Conservation (phyloP, 2,329 filamentous ascomycete species). For the Westerdykella sp. region DNA sequence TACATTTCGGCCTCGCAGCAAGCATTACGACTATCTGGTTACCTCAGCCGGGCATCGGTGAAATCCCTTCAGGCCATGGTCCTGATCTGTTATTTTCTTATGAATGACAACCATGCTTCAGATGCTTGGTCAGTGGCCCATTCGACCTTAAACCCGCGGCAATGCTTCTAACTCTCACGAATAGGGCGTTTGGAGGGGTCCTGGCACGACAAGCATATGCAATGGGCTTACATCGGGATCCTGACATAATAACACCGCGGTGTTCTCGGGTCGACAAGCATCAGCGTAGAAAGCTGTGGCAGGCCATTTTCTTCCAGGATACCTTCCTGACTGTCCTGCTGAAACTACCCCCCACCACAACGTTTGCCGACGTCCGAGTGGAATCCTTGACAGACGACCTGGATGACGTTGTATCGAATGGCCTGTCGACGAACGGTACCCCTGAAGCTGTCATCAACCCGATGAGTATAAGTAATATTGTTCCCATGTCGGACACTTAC, state of each 20-base stretch:
- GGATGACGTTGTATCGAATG: constrained; percentile 60
- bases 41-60: constrained; percentile 67
- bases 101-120: constrained; percentile 78
- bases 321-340: constrained; percentile 74
- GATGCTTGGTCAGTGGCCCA: constrained; percentile 56
- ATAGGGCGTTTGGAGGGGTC: constrained; percentile 64
- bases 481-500: constrained; percentile 35
- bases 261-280: constrained; percentile 68
- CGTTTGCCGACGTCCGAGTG: constrained; percentile 71
- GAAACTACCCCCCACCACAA: constrained; percentile 69
- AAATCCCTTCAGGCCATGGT: constrained; percentile 75
- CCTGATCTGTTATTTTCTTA: constrained; percentile 74
- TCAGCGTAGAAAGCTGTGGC: constrained; percentile 73
- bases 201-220: constrained; percentile 72
- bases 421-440: constrained; percentile 39
- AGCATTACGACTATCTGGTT: constrained; percentile 67
- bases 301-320: constrained; percentile 73
- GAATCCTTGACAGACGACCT: constrained; percentile 65
- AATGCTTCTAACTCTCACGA: no score
- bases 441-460: constrained; percentile 43
- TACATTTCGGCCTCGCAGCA: constrained; percentile 76
- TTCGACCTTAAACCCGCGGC: no score
- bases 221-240: constrained; percentile 74
- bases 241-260: constrained; percentile 62
- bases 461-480: constrained; percentile 48